Evolutionary conservation across 345 rosid species (phyloP), one percentile per base, ranked within the genome.

Genomic region (Odontarrhena argentea): DNA sequence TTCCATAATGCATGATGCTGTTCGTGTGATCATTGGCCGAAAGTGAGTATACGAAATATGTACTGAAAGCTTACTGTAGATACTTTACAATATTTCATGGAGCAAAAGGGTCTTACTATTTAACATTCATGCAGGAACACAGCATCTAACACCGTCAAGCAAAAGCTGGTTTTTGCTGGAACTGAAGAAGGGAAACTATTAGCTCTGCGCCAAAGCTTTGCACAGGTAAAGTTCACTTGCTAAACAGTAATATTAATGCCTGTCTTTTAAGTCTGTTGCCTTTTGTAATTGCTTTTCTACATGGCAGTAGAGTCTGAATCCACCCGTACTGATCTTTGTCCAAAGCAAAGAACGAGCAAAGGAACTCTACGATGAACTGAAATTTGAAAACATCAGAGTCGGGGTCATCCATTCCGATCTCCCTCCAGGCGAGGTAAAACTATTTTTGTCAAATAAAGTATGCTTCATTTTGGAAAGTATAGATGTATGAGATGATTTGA

Each of bases 291-390:
- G 37, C 43, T 60, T 26, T 26, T 71, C 53, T 43, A 56, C 71
- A 30, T 85, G 90, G 60, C 81, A 70, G 75, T 81, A 87, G 98
- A 90, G 94, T 65, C 85, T 90, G 76, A 93, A 86, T 77, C 95
- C 97, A 9, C 98, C 96, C 4, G 92, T 90, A 67, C 78, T 93
- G 68, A 84, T 93, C 72, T 90, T 93, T 68, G 74, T 86, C 55
- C 97, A 93, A 91, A 93, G 88, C 82, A 93, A 85, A 76, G 92
- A 85, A 68, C 85, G 95, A 42, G 96, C 97, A 26, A 85, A 84
- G 76, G 95, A 91, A 78, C 91, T 93, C 37, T 87, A 79, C 47
- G 92, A 69, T 55, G 97, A 93, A 70, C 81, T 93, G 74, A 87
- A 78, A 68, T 82, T 74, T 65, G 97, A 90, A 57, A 74, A 79